Base-by-base conservation (phyloP, 2,329 filamentous ascomycete species). In the Exophiala spinifera region DNA sequence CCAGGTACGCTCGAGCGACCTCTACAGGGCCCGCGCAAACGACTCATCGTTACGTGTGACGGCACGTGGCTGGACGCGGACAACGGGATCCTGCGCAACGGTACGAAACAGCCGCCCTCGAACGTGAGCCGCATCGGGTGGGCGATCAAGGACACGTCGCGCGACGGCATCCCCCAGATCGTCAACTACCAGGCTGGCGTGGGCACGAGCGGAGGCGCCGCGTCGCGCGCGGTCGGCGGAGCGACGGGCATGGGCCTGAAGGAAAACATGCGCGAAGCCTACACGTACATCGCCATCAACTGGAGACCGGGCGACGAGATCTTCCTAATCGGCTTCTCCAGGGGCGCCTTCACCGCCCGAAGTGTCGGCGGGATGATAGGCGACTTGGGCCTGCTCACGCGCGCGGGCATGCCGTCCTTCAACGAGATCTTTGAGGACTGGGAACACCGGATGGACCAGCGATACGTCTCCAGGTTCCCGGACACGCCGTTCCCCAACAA, bases 171-270 rank as follows among this genome's bases (percentile, higher is more conserved):
- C 28, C 67, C 69, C 1, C 72, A 74, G 51, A 68, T 74, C 20
- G 66, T 72, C 20, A 73, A 70, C 53, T 74, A 74, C 53, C 71
- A 73, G 46, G 68, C 70, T 11, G 72, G 72, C 6, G 68, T 74
- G 11, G 72, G 72, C 7, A 71, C 67, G n/a, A 50, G 37, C 17
- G 63, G 63, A 4, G 62, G 62, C 0, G 50, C 40, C 4, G 45
- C 61, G 2, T 49, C 62, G 3, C 49, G 56, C 14, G 48, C 55
- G 1, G 54, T 63, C 2, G 61, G 62, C 15, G 63, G 63, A 11
- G 60, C 61, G 1, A 63, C 62, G 10, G 63, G 63, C 3, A 14
- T 60, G 4, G 63, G 63, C 2, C 37, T 65, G 25, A 60, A 63
- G 19, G 63, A 64, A 45, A 65, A 65, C 49, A 57, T 65, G 46